These are phyloP conservation scores for Arachnopeziza araneosa DNA, from an alignment of 2,329 filamentous ascomycete genomes.

Conservation along the genomic window DNA sequence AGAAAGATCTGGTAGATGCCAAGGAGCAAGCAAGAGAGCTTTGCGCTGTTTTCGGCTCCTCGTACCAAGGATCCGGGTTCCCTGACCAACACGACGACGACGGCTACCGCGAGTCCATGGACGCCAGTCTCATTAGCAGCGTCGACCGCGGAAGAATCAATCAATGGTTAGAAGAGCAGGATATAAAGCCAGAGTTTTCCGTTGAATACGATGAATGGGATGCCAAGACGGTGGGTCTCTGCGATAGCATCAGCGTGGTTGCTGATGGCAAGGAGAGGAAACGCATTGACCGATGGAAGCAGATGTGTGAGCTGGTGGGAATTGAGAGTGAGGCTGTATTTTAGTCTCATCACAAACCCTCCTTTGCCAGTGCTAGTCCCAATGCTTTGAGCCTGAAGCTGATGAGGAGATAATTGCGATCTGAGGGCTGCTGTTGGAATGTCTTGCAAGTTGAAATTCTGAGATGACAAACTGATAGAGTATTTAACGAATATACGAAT, in stretches of 20 bases:
- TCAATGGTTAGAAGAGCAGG: slow-evolving; percentile 12
- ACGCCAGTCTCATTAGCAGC: slow-evolving; percentile 5
- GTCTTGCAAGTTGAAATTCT: too few species aligned
- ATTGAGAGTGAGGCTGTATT: neutral
- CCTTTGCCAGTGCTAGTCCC: too few species aligned
- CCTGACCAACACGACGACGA: slow-evolving; percentile 10
- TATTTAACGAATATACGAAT: too few species aligned
- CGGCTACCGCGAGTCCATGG: slow-evolving; percentile 16
- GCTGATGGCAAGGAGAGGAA: slow-evolving; percentile 6
- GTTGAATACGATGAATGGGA: slow-evolving; percentile 9
- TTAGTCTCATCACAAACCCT: too few species aligned
- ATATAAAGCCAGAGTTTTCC: neutral
- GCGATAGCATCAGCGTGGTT: slow-evolving; percentile 12
- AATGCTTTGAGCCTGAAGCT: too few species aligned
- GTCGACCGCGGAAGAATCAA: slow-evolving; percentile 14
- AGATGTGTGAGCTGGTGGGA: neutral
- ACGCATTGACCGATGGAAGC: slow-evolving; percentile 12
- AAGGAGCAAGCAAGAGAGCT: slow-evolving; percentile 1
- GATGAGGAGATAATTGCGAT: too few species aligned
- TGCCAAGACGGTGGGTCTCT: slow-evolving; percentile 3
- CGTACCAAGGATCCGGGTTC: slow-evolving; percentile 15
- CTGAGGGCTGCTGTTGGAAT: too few species aligned
- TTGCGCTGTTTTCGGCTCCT: slow-evolving; percentile 1
- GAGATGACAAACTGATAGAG: too few species aligned
- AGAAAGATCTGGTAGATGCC: slow-evolving; percentile 5